Evolutionary conservation across 2,329 filamentous ascomycete species (phyloP), one percentile per base, ranked within the genome.

Genomic region (Fusarium pseudocircinatum): DNA sequence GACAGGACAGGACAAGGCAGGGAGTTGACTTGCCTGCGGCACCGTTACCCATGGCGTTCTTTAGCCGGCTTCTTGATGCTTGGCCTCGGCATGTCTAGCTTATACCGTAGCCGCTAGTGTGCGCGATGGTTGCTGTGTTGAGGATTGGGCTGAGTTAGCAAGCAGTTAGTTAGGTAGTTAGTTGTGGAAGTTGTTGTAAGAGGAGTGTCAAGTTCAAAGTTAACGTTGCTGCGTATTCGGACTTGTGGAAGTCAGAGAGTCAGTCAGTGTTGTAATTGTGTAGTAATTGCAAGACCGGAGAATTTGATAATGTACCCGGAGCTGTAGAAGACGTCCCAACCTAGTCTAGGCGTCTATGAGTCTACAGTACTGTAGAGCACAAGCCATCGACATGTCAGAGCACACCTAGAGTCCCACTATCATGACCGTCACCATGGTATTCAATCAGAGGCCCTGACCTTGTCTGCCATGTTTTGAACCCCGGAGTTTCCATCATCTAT

Each of bases 1-100:
- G 60, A 66, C 68, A 65, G 56, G 59, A n/a, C 32, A 46, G 24
- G 59, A 26, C 32, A 43, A 16, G 60, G 42, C 36, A 32, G 30
- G 42, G 46, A 46, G 30, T 53, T 64, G 46, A 34, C 24, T 59
- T 66, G 61, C 44, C 57, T 57, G 58, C 58, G 37, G 72, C 60
- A 52, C 71, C 69, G 70, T 74, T 75, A 65, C 56, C 69, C 63
- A 72, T 74, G 60, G 61, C 61, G 58, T 66, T 69, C 59, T 54
- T 71, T 72, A 67, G 65, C 58, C 50, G 58, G 60, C 60, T 67
- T 71, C 64, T n/a, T 72, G 62, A 57, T 67, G 70, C 68, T 63
- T 77, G 68, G 68, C 58, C 66, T 76, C 69, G 63, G 73, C 66
- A 77, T 59, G 56, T 69, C 73, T 73, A 69, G 65, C 54, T 59